Conservation (phyloP, 306 rosid genomes). For the Corylus heterophylla region DNA sequence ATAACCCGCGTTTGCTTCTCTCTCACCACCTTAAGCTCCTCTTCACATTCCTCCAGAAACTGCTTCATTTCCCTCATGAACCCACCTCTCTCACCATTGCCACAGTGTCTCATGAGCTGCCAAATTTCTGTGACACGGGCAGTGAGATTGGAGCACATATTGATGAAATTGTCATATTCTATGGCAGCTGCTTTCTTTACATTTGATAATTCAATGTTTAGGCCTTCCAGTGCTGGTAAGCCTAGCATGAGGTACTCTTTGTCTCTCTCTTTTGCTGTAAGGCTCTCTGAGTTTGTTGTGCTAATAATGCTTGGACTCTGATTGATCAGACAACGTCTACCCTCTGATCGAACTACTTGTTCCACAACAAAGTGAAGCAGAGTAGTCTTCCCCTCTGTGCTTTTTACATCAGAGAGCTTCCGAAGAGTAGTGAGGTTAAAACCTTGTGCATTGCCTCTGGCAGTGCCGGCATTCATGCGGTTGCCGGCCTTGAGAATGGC, state of each 20-base stretch:
- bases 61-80: conserved; percentile 58
- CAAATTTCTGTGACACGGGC: conserved; percentile 44
- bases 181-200: conserved; percentile 71
- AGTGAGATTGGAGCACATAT: conserved; percentile 38
- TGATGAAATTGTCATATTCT: conserved; percentile 50
- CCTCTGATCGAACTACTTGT: conserved; percentile 80
- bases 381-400: conserved; percentile 74
- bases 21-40: conserved; percentile 58
- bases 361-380: conserved; percentile 78
- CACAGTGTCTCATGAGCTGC: conserved; percentile 40
- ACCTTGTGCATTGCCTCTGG: conserved; percentile 80
- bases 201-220: conserved; percentile 54
- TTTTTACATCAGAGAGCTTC: conserved; percentile 72
- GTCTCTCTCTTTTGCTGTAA: conserved; percentile 35
- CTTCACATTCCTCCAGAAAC: conserved; percentile 66
- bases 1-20: conserved; percentile 58
- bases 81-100: conserved; percentile 43
- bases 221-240: conserved; percentile 42
- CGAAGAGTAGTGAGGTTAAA: conserved; percentile 72
- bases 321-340: conserved; percentile 37
- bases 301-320: conserved; percentile 8
- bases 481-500: conserved; percentile 90
- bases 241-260: conserved; percentile 49
- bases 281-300: conserved; percentile 8
- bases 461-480: conserved; percentile 85